phyloP scores from a whole-genome alignment of 2,329 filamentous ascomycete species.

The Aspergillus costaricaensis region DNA sequence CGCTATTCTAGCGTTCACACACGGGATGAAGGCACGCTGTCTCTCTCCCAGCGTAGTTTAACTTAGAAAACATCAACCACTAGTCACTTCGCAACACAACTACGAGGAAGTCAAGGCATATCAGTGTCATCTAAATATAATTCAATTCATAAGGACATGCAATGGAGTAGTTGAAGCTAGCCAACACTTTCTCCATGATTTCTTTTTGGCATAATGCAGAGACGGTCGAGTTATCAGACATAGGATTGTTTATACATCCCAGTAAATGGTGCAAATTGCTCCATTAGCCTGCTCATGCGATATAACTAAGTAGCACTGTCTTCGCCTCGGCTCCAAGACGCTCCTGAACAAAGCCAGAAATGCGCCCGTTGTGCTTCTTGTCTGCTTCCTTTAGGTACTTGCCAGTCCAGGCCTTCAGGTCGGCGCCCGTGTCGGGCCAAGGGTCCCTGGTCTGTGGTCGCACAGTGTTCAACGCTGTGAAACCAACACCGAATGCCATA shows the following conservation, averaged over 20 bases:
- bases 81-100: too few relatives aligned
- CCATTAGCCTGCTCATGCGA: constrained; percentile 30
- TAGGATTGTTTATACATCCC: neutral
- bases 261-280: neutral
- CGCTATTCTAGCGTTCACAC: neutral
- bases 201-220: constrained; percentile 3
- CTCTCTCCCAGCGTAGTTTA: too few relatives aligned
- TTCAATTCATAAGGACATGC: constrained; percentile 19
- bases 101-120: neutral
- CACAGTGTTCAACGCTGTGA: constrained; percentile 90
- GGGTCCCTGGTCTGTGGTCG: constrained; percentile 73
- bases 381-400: constrained; percentile 77
- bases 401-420: constrained; percentile 80
- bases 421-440: constrained; percentile 80
- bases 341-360: constrained; percentile 71
- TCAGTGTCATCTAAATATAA: constrained; percentile 10
- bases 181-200: neutral
- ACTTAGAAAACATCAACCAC: too few relatives aligned
- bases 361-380: constrained; percentile 67
- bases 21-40: neutral
- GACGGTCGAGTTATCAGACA: neutral
- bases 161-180: neutral
- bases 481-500: constrained; percentile 90
- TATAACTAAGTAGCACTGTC: constrained; percentile 51
- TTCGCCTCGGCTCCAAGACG: constrained; percentile 65